phyloP scores from a whole-genome alignment of 805 yeast species.

The Lachancea mirantina region DNA sequence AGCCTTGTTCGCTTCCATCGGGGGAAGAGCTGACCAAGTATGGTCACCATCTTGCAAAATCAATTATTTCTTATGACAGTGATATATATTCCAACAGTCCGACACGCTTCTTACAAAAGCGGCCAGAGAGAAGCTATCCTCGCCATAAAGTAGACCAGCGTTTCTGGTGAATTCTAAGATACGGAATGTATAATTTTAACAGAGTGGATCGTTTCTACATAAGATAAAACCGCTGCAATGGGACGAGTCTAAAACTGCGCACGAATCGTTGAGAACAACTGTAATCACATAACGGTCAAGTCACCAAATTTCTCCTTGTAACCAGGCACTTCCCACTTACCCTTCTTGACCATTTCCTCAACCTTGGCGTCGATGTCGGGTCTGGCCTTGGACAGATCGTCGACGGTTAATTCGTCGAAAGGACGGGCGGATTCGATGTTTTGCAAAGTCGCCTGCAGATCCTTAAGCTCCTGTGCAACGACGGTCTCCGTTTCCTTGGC shows the following conservation, averaged over 20 bases:
- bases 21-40: too few species aligned
- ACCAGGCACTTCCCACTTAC: constrained; percentile 97
- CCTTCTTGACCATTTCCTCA: constrained; percentile 87
- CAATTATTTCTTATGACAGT: too few species aligned
- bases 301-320: constrained; percentile 98
- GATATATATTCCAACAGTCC: too few species aligned
- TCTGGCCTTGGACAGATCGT: constrained; percentile 89
- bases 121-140: too few species aligned
- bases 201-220: constrained; percentile 9
- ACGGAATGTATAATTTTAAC: constrained; percentile 11
- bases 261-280: too few species aligned
- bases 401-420: constrained; percentile 92
- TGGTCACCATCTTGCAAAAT: too few species aligned
- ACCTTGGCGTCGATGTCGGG: constrained; percentile 98
- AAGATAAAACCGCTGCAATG: too few species aligned
- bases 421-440: constrained; percentile 97
- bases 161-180: background rate
- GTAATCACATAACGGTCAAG: constrained; percentile 72
- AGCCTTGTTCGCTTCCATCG: constrained; percentile 18
- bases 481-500: constrained; percentile 89
- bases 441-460: constrained; percentile 78
- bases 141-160: too few species aligned
- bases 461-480: constrained; percentile 77
- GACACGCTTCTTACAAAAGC: too few species aligned
- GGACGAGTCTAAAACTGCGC: too few species aligned